A percentile compares a stretch with the other conserved stretches of the same genome.
Evolutionary conservation across 192 early-diverging fungal species (phyloP).

Genomic region (Coemansia sp.): DNA sequence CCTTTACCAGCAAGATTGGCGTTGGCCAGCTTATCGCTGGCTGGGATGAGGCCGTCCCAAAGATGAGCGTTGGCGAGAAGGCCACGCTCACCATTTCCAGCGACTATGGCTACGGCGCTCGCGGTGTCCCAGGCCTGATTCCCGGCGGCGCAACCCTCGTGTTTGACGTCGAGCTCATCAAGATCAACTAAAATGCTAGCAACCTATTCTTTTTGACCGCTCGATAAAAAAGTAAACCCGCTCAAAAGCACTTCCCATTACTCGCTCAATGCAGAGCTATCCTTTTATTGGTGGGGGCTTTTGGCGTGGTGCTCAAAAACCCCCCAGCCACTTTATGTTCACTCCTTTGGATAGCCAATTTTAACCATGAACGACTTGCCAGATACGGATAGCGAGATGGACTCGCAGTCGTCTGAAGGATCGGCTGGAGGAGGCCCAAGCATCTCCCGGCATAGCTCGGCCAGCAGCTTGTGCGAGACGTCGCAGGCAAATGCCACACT

Average conservation of each 20-base stretch:
- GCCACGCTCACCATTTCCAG: slow-evolving; percentile 80
- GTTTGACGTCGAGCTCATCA: slow-evolving; percentile 81
- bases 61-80: slow-evolving; percentile 87
- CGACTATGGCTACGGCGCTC: slow-evolving; percentile 81
- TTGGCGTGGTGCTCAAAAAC: background rate
- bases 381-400: background rate
- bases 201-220: background rate
- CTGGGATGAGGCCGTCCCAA: slow-evolving; percentile 89
- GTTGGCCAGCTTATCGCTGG: slow-evolving; percentile 90
- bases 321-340: background rate
- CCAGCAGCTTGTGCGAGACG: background rate
- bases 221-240: background rate
- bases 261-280: background rate
- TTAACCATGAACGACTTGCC: background rate
- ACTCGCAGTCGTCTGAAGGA: slow-evolving; percentile 1
- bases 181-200: slow-evolving; percentile 52
- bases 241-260: too few relatives aligned
- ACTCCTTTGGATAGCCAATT: background rate
- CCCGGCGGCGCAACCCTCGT: slow-evolving; percentile 76
- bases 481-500: background rate
- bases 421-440: background rate
- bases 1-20: slow-evolving; percentile 88
- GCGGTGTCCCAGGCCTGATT: slow-evolving; percentile 74
- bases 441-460: background rate
- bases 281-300: background rate